A percentile compares a stretch with the other conserved stretches of the same genome.
phyloP scores from a whole-genome alignment of 202 grass and related monocot species.

The Brachypodium distachyon region DNA sequence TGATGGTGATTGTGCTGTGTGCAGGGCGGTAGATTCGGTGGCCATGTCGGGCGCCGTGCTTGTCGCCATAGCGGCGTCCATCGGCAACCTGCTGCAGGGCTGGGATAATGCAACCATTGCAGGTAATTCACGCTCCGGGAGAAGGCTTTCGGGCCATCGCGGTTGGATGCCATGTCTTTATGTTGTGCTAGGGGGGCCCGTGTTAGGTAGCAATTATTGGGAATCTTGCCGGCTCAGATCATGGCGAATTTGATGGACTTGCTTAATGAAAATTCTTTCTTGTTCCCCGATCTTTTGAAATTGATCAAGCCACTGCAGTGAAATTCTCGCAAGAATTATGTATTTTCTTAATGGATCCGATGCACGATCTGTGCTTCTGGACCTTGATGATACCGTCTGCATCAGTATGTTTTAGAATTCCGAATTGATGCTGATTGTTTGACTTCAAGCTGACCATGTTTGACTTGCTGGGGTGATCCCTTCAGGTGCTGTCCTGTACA shows the following conservation, averaged over 20 bases:
- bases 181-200: slow-evolving; percentile 8
- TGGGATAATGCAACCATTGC: slow-evolving; percentile 95
- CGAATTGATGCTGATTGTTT: slow-evolving; percentile 9
- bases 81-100: slow-evolving; percentile 78
- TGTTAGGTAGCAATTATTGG: slow-evolving; percentile 43
- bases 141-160: slow-evolving; percentile 12
- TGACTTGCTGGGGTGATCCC: slow-evolving; percentile 16
- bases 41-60: slow-evolving; percentile 72
- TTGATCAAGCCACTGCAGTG: neutral
- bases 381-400: neutral
- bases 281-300: neutral
- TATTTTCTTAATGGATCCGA: neutral
- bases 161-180: neutral
- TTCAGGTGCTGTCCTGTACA: slow-evolving; percentile 56
- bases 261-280: neutral
- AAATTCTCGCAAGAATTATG: neutral
- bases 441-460: slow-evolving; percentile 23
- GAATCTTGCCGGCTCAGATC: slow-evolving; percentile 32
- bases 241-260: slow-evolving; percentile 20
- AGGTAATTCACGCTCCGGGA: slow-evolving; percentile 20
- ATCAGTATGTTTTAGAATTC: neutral
- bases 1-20: slow-evolving; percentile 26
- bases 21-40: slow-evolving; percentile 6
- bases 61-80: slow-evolving; percentile 71
- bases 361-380: neutral